These are phyloP conservation scores for Xylariaceae sp. DNA, from an alignment of 2,329 filamentous ascomycete genomes.

Conservation along the genomic window DNA sequence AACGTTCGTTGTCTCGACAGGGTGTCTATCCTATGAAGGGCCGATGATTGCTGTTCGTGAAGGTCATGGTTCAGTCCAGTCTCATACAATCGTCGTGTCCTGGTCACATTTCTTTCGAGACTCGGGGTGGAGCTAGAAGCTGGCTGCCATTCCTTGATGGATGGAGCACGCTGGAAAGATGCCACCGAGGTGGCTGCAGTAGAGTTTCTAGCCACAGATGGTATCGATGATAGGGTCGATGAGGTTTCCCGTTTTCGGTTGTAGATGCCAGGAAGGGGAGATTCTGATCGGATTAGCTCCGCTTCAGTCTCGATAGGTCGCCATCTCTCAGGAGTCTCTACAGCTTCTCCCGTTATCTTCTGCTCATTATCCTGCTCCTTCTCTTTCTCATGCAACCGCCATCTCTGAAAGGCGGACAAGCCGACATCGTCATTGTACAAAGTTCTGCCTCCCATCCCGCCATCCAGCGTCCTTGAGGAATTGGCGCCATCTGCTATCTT, in stretches of 20 bases:
- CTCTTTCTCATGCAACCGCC: constrained; percentile 58
- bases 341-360: constrained; percentile 33
- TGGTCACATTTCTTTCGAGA: constrained; percentile 62
- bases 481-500: constrained; percentile 61
- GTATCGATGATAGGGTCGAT: constrained; percentile 71
- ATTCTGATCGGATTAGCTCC: constrained; percentile 41
- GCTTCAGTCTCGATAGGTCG: constrained; percentile 15
- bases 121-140: constrained; percentile 35
- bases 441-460: constrained; percentile 59
- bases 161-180: constrained; percentile 58
- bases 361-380: constrained; percentile 37
- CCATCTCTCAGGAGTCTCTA: constrained; percentile 23
- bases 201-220: constrained; percentile 67
- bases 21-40: constrained; percentile 75
- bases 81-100: constrained; percentile 75
- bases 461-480: constrained; percentile 36
- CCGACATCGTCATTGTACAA: constrained; percentile 86
- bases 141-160: constrained; percentile 47
- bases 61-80: constrained; percentile 75
- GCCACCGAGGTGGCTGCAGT: constrained; percentile 84
- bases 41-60: constrained; percentile 74
- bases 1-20: constrained; percentile 60
- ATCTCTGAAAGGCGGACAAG: constrained; percentile 76
- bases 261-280: constrained; percentile 58
- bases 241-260: constrained; percentile 79